Base-by-base conservation (phyloP, 345 rosid genomes). In the Gynandropsis gynandra region DNA sequence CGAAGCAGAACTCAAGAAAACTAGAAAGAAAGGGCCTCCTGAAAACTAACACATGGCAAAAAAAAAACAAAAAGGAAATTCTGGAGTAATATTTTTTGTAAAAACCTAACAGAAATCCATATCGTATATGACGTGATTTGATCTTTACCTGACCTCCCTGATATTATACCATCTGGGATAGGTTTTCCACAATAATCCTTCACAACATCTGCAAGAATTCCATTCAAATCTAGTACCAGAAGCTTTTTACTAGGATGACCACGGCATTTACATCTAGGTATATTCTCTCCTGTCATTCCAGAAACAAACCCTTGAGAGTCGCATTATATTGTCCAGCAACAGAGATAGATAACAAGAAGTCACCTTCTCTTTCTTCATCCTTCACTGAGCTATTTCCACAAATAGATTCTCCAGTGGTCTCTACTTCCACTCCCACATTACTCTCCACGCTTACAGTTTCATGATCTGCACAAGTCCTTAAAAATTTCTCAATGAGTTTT, bases 181-280 rank as follows among this genome's bases (percentile, higher is more conserved):
- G 12, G 56, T 40, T 32, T 14, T 13, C 29, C 33, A 35, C 65
- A 65, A 50, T 42, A 42, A 16, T 38, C 18, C 14, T 46, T 54
- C 51, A 65, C 77, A 46, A 90, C 50, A 53, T 80, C 89, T 35
- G 66, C 85, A 65, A 90, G 86, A 44, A 87, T 68, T 24, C 96
- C 98, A 67, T 90, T 90, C 59, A 90, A 44, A 72, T 87, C 95
- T 66, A 92, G 82, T 50, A 82, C 69, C 42, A 87, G 71, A 57
- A 87, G 89, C 55, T 82, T 92, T 67, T 67, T 87, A 58, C 43
- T 74, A 41, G 63, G 61, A 65, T 9, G 48, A 41, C 59, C 63
- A 31, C 48, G 11, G 51, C 42, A 55, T 19, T 52, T 51, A 50
- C 72, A 57, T 64, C 59, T 42, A 8, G 63, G 27, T 24, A 56